These are phyloP conservation scores for Cytospora chrysosperma DNA, from an alignment of 2,329 filamentous ascomycete species.

Conservation along the genomic window DNA sequence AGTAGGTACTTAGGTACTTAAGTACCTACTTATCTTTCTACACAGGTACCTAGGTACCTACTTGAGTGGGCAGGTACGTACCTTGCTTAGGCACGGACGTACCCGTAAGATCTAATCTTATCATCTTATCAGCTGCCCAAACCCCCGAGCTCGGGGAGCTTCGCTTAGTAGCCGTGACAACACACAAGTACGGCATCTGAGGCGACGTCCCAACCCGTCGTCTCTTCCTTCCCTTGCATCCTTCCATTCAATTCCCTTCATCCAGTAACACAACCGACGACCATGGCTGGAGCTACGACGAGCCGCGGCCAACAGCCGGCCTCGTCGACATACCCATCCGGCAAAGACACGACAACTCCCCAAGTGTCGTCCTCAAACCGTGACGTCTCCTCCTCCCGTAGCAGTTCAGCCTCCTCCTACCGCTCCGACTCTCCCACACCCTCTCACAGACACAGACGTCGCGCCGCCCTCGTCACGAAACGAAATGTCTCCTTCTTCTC, in stretches of 20 bases:
- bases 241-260: background rate
- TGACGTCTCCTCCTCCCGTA: constrained; percentile 17
- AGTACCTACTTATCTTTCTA: too few species aligned
- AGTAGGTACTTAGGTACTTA: too few species aligned
- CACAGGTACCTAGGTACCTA: too few species aligned
- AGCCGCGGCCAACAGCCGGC: constrained; percentile 1
- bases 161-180: constrained; percentile 4
- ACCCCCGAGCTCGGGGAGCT: constrained; percentile 6
- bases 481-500: constrained; percentile 27
- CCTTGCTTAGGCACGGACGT: background rate
- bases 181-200: background rate
- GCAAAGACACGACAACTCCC: constrained; percentile 6
- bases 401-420: constrained; percentile 22
- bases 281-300: constrained; percentile 14
- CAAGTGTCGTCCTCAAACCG: constrained; percentile 10
- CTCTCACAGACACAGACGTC: constrained; percentile 10
- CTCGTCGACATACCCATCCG: background rate
- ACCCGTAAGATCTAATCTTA: constrained; percentile 11
- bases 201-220: constrained; percentile 1
- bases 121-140: constrained; percentile 14
- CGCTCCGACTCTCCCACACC: constrained; percentile 21
- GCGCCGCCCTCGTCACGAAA: constrained; percentile 17
- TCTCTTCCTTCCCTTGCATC: background rate
- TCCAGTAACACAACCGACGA: background rate
- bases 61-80: too few species aligned